Conservation (phyloP, 2,329 filamentous ascomycete genomes). For the Arthroderma sp. region DNA sequence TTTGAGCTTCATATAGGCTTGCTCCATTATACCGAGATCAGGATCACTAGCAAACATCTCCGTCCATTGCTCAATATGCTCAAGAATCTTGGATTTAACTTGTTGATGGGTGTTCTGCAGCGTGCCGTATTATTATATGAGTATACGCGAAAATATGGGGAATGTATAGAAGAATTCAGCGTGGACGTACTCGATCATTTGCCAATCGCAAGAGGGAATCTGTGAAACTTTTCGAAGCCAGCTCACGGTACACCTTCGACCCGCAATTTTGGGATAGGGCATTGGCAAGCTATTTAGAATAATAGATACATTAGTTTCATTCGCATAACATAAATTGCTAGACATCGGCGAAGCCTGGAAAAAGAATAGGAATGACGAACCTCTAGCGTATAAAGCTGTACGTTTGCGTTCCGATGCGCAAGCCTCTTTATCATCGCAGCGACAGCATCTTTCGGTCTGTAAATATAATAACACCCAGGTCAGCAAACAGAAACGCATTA, state of each 20-base stretch:
- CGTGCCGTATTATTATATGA: no score
- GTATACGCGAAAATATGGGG: not conserved
- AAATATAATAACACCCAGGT: not conserved
- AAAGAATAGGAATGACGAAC: constrained; percentile 30
- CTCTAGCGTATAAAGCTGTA: constrained; percentile 89
- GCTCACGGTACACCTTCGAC: constrained; percentile 70
- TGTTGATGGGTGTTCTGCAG: constrained; percentile 75
- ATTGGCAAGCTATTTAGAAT: constrained; percentile 58
- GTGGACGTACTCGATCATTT: constrained; percentile 53
- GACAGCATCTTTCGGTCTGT: constrained; percentile 65
- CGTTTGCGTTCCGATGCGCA: constrained; percentile 87
- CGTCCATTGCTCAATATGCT: constrained; percentile 92
- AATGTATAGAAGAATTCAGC: not conserved
- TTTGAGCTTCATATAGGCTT: constrained; percentile 82
- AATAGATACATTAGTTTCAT: not conserved
- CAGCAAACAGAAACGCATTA: not conserved
- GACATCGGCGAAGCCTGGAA: not conserved
- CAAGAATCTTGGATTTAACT: constrained; percentile 92
- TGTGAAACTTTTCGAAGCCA: constrained; percentile 84
- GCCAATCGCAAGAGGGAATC: constrained; percentile 84
- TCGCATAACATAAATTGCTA: not conserved
- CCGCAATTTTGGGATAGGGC: constrained; percentile 88
- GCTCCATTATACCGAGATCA: constrained; percentile 93
- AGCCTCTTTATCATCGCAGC: constrained; percentile 84
- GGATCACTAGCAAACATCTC: constrained; percentile 85